A percentile compares a stretch with the other conserved stretches of the same genome.
Evolutionary conservation across 2,329 filamentous ascomycete species (phyloP).

Genomic region (Fusarium nodosum): DNA sequence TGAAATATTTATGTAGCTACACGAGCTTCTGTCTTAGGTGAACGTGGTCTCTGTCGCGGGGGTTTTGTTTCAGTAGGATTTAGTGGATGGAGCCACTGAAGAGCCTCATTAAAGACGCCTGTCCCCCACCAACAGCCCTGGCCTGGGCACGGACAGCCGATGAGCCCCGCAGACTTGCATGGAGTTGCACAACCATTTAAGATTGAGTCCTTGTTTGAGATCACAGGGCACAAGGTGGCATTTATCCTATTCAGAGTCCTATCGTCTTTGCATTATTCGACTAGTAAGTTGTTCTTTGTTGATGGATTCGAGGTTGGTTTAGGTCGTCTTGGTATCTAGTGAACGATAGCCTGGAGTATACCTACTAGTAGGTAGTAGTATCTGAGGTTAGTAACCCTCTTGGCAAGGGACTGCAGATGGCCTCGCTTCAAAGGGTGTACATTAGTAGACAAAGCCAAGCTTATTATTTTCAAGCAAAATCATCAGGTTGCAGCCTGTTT

Average conservation of each 20-base stretch:
- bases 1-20: neutral
- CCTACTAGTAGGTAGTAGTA: neutral
- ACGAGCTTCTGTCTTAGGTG: neutral
- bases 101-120: conserved; percentile 30
- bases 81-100: conserved; percentile 38
- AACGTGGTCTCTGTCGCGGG: conserved; percentile 1
- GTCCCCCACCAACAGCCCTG: conserved; percentile 23
- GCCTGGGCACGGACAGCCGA: conserved; percentile 8
- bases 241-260: neutral
- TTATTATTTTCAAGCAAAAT: neutral
- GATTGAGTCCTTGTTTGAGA: neutral
- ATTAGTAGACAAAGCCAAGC: neutral
- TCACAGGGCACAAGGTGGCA: neutral
- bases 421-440: neutral
- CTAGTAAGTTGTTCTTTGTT: neutral
- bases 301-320: neutral
- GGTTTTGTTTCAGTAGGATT: conserved; percentile 15
- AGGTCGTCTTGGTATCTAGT: neutral
- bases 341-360: neutral
- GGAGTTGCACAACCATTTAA: neutral
- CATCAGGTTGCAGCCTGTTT: neutral
- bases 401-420: neutral
- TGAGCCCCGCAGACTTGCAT: conserved; percentile 30
- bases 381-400: neutral
- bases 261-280: neutral